Conservation (phyloP, 352 stramenopile species). For the Aphanomyces euteiches region DNA sequence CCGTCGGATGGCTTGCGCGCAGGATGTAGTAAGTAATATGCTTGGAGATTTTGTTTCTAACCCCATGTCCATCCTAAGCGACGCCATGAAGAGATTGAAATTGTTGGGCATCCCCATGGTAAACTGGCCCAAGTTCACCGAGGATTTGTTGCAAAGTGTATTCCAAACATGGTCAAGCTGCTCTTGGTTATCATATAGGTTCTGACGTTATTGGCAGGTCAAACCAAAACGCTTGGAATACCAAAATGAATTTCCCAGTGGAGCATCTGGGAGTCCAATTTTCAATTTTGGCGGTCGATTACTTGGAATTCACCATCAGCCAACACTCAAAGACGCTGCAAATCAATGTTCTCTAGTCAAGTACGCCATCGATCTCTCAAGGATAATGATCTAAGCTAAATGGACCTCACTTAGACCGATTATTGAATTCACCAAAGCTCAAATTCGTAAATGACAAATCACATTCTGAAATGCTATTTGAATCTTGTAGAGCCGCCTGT, state of each 20-base stretch:
- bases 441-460: constrained; percentile 19
- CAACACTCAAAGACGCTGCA: background rate
- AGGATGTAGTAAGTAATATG: constrained; percentile 4
- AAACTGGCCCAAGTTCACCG: background rate
- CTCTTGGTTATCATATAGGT: no score
- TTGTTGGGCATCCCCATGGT: constrained; percentile 18
- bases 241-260: background rate
- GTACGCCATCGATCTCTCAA: background rate
- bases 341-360: constrained; percentile 10
- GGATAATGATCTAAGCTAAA: background rate
- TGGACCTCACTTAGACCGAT: constrained; percentile 8
- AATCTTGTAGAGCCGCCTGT: background rate
- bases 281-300: constrained; percentile 21
- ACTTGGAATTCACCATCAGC: constrained; percentile 8
- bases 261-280: background rate
- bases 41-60: background rate
- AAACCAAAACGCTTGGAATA: constrained; percentile 22
- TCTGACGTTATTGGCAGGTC: background rate
- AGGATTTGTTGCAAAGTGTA: background rate
- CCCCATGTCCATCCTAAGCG: background rate
- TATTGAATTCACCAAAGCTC: constrained; percentile 7
- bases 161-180: constrained; percentile 13
- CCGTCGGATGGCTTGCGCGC: background rate
- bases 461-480: background rate
- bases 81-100: constrained; percentile 18